Conservation (phyloP, 2,329 filamentous ascomycete species). For the Colletotrichum karsti region DNA sequence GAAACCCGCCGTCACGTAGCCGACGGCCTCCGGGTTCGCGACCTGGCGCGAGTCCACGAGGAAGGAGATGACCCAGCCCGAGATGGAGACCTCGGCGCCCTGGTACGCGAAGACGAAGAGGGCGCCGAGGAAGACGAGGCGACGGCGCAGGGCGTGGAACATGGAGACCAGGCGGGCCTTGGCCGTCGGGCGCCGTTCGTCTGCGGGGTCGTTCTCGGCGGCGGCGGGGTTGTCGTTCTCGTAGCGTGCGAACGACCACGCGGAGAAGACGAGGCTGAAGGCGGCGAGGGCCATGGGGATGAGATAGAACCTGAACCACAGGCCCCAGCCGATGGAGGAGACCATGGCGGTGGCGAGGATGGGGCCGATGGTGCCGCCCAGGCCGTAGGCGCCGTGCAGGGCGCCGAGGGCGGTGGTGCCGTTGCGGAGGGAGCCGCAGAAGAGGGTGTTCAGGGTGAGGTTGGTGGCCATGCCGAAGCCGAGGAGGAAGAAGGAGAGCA, state of each 20-base stretch:
- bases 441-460: slow-evolving; percentile 67
- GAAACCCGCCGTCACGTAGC: slow-evolving; percentile 80
- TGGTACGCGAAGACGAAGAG: slow-evolving; percentile 89
- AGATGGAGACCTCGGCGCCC: slow-evolving; percentile 86
- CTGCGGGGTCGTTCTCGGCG: slow-evolving; percentile 7
- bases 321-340: slow-evolving; percentile 56
- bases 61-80: slow-evolving; percentile 89
- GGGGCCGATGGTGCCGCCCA: slow-evolving; percentile 73
- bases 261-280: slow-evolving; percentile 62
- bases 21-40: slow-evolving; percentile 70
- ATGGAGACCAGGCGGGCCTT: slow-evolving; percentile 48
- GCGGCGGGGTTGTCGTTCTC: slow-evolving; percentile 61
- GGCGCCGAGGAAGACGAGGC: slow-evolving; percentile 76
- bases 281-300: slow-evolving; percentile 68
- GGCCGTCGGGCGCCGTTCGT: slow-evolving; percentile 30
- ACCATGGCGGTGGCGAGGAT: slow-evolving; percentile 80
- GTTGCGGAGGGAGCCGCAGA: slow-evolving; percentile 62
- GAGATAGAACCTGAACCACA: slow-evolving; percentile 81
- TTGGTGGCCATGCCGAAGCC: slow-evolving; percentile 66
- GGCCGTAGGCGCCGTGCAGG: slow-evolving; percentile 73
- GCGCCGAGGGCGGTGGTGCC: slow-evolving; percentile 66
- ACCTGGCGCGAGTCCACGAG: slow-evolving; percentile 77
- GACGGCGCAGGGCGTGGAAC: slow-evolving; percentile 56
- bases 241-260: slow-evolving; percentile 76
- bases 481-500: slow-evolving; percentile 73